Conservation (phyloP, 108 stramenopile species). For the Discostella pseudostelligera region DNA sequence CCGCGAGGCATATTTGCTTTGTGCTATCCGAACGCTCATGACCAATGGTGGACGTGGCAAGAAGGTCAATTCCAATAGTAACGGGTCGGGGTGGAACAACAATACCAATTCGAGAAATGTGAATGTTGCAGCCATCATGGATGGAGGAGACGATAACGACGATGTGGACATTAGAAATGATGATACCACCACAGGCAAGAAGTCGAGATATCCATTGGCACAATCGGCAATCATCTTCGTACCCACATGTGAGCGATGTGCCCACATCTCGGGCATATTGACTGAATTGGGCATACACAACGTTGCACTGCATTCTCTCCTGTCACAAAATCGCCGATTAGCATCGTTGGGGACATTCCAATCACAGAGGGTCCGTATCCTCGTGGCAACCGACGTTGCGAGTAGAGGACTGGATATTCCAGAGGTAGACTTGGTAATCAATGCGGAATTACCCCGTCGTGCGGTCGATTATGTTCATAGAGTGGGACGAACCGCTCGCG, state of each 20-base stretch:
- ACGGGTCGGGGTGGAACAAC: conserved; percentile 31
- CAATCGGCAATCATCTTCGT: conserved; percentile 94
- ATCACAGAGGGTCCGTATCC: conserved; percentile 81
- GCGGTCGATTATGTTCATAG: conserved; percentile 96
- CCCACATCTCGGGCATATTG: conserved; percentile 87
- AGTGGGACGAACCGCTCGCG: conserved; percentile 97
- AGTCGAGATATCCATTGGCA: conserved; percentile 50
- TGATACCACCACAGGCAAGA: conserved; percentile 50
- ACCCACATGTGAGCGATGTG: conserved; percentile 92
- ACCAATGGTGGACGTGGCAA: conserved; percentile 71
- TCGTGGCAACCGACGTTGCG: conserved; percentile 99
- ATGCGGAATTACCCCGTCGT: conserved; percentile 92
- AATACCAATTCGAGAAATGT: conserved; percentile 12
- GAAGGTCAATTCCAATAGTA: conserved; percentile 8
- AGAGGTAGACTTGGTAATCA: conserved; percentile 93
- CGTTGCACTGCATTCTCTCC: conserved; percentile 90
- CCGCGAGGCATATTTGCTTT: conserved; percentile 80
- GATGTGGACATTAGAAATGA: conserved; percentile 25
- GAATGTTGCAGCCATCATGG: conserved; percentile 22
- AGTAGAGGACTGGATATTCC: conserved; percentile 97
- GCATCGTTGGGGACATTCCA: conserved; percentile 92
- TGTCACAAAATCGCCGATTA: conserved; percentile 88
- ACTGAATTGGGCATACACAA: conserved; percentile 84
- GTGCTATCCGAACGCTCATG: conserved; percentile 73
- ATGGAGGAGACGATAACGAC: conserved; percentile 27